phyloP scores from a whole-genome alignment of 2,329 filamentous ascomycete species.

The Blastomyces parvus region DNA sequence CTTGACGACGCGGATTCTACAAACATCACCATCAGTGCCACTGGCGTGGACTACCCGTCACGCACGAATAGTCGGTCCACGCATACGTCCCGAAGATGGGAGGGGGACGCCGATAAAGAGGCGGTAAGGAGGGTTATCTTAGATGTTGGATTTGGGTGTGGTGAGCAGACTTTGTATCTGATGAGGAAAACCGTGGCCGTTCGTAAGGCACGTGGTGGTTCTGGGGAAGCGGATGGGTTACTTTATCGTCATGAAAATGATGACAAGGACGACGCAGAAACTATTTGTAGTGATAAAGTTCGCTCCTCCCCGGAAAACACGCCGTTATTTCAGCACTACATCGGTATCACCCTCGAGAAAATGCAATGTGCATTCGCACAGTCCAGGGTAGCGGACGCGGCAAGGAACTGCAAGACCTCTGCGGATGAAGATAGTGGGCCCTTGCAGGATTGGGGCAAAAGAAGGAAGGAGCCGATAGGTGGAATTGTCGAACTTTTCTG shows the following conservation, averaged over 20 bases:
- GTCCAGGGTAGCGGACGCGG: slow-evolving; percentile 7
- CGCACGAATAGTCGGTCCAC: background rate
- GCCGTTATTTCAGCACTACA: slow-evolving; percentile 36
- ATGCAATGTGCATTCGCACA: slow-evolving; percentile 36
- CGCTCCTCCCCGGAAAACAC: background rate
- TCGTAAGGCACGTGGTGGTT: background rate
- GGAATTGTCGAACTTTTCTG: slow-evolving; percentile 32
- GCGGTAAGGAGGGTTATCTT: slow-evolving; percentile 25
- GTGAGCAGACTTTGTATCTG: slow-evolving; percentile 47
- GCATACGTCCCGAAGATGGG: background rate
- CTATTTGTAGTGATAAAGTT: background rate
- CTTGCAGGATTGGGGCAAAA: slow-evolving; percentile 6
- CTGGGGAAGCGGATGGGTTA: background rate
- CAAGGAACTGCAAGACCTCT: background rate
- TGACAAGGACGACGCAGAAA: background rate
- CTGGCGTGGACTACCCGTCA: background rate
- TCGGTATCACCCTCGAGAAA: slow-evolving; percentile 45
- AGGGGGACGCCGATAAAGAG: background rate
- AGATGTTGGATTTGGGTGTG: slow-evolving; percentile 52
- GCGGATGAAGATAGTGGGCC: background rate
- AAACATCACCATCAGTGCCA: background rate
- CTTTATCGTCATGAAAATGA: background rate
- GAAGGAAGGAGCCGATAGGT: background rate
- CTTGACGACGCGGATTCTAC: background rate
- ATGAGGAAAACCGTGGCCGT: slow-evolving; percentile 17